Conservation (phyloP, 176 grass and related monocot genomes). For the Typha latifolia region DNA sequence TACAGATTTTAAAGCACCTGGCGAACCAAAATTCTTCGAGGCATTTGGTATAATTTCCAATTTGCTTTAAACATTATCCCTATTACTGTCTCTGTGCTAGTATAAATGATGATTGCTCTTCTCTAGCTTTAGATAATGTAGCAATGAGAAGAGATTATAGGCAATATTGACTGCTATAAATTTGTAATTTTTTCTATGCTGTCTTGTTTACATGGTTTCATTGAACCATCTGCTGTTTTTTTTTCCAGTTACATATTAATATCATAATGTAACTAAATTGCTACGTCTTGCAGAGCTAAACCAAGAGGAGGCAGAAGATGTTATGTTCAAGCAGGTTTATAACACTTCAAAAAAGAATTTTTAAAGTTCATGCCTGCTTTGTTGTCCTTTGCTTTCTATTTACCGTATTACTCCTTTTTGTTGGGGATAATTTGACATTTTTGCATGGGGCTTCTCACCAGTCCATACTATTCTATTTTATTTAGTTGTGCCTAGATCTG, state of each 20-base stretch:
- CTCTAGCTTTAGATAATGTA: conserved; percentile 5
- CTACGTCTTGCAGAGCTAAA: conserved; percentile 70
- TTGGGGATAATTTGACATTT: no score
- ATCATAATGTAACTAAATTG: conserved; percentile 11
- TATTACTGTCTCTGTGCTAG: conserved; percentile 6
- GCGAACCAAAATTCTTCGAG: conserved; percentile 91
- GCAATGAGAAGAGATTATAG: background rate
- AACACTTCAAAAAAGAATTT: background rate
- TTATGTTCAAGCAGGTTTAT: conserved; percentile 79
- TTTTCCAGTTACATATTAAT: background rate
- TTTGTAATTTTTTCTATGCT: background rate
- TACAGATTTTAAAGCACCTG: conserved; percentile 93
- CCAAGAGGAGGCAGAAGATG: conserved; percentile 82
- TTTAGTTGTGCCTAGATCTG: no score
- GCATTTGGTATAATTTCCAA: conserved; percentile 60
- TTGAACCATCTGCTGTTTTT: background rate
- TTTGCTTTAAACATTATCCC: background rate
- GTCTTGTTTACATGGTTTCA: no score
- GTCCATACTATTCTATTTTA: no score
- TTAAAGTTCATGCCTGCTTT: no score
- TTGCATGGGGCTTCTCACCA: no score
- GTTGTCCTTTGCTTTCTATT: no score
- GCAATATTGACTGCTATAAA: conserved; percentile 6
- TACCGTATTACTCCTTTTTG: no score
- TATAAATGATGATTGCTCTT: conserved; percentile 8